Percentiles rank a stretch among this genome's conserved stretches.
phyloP scores from a whole-genome alignment of 2,329 filamentous ascomycete genomes.

The Exophiala aquamarina region DNA sequence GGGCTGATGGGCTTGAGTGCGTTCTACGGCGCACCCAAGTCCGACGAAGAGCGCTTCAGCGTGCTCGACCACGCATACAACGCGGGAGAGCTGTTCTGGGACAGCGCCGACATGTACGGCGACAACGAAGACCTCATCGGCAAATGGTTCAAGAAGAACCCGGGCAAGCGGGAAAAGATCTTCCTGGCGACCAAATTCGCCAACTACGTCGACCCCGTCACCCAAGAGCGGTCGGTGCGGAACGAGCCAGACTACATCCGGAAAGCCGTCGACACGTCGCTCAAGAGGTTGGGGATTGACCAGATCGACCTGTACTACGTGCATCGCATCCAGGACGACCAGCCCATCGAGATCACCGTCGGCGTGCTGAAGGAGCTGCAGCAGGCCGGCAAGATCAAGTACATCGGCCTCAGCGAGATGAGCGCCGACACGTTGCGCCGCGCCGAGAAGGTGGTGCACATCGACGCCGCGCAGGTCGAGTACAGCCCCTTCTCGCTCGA shows the following conservation, averaged over 20 bases:
- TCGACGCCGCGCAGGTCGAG: conserved; percentile 53
- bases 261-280: conserved; percentile 30
- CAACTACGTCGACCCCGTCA: conserved; percentile 26
- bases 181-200: conserved; percentile 30
- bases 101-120: conserved; percentile 35
- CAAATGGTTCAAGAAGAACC: conserved; percentile 30
- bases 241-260: conserved; percentile 35
- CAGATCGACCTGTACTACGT: conserved; percentile 48
- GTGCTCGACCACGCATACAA: conserved; percentile 38
- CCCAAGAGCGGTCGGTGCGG: conserved; percentile 15
- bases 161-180: conserved; percentile 27
- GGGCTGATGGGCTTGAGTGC: conserved; percentile 31
- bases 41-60: conserved; percentile 50
- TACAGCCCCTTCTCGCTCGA: conserved; percentile 50
- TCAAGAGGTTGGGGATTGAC: conserved; percentile 34
- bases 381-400: conserved; percentile 50
- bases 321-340: conserved; percentile 41
- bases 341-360: conserved; percentile 38
- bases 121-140: conserved; percentile 36
- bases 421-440: conserved; percentile 48
- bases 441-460: conserved; percentile 47
- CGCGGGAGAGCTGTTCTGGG: conserved; percentile 34
- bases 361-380: conserved; percentile 44
- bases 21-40: conserved; percentile 48
- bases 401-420: conserved; percentile 51